Evolutionary conservation across 148 eudicot genomes (phyloP).

Genomic region (Chenopodium berlandieri): DNA sequence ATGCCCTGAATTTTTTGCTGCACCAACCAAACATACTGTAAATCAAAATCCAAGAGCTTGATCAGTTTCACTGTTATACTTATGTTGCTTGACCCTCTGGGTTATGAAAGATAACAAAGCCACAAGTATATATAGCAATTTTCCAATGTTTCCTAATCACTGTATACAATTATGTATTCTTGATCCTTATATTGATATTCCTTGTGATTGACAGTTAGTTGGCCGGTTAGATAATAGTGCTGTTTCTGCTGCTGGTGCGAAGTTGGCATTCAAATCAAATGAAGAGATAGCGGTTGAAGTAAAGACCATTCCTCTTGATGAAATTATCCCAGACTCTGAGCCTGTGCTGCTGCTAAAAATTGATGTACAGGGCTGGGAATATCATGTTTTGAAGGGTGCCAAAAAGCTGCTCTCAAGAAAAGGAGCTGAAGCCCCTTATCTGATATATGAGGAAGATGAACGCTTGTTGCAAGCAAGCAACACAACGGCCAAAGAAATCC

Average conservation of each 20-base stretch:
- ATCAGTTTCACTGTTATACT: not conserved
- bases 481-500: constrained; percentile 73
- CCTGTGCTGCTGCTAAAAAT: constrained; percentile 63
- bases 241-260: constrained; percentile 88
- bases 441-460: constrained; percentile 96
- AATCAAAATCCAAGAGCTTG: not conserved
- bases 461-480: constrained; percentile 88
- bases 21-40: not conserved
- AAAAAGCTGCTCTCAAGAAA: constrained; percentile 71
- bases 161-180: not conserved
- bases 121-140: not conserved
- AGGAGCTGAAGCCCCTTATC: constrained; percentile 77
- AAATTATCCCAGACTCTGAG: constrained; percentile 54
- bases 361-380: constrained; percentile 97
- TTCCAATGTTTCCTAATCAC: not conserved
- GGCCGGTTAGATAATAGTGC: constrained; percentile 97
- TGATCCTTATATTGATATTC: constrained; percentile 9
- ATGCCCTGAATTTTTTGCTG: not conserved
- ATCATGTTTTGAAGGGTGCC: constrained; percentile 90
- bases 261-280: constrained; percentile 86
- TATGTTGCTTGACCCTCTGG: not conserved
- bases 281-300: constrained; percentile 82
- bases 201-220: constrained; percentile 53
- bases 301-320: constrained; percentile 76
- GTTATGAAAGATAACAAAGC: not conserved